Percentiles rank a stretch among this genome's conserved stretches.
These are phyloP conservation scores for Hysterium pulicare DNA, from an alignment of 2,329 filamentous ascomycete genomes.

Conservation along the genomic window DNA sequence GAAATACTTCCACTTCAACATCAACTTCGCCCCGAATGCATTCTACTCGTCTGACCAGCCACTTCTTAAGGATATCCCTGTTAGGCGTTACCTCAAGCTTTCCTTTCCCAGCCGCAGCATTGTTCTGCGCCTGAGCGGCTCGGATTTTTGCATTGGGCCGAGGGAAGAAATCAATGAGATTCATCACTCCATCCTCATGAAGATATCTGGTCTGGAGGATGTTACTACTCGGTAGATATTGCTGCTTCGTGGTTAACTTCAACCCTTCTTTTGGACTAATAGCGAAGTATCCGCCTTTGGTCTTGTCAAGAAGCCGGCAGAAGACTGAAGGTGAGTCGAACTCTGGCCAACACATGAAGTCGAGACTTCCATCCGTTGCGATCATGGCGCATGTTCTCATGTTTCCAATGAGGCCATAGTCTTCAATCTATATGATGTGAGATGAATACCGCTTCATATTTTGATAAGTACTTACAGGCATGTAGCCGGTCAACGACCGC, in stretches of 20 bases:
- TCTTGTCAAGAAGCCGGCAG: constrained; percentile 69
- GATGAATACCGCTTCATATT: not conserved
- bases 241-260: constrained; percentile 68
- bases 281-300: constrained; percentile 71
- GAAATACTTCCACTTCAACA: constrained; percentile 68
- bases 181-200: constrained; percentile 70
- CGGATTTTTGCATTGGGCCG: constrained; percentile 58
- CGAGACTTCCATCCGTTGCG: constrained; percentile 69
- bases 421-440: constrained; percentile 54
- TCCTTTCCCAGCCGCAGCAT: constrained; percentile 16
- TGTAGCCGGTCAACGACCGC: constrained; percentile 24
- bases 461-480: constrained; percentile 15
- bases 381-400: constrained; percentile 77
- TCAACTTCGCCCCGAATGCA: constrained; percentile 66
- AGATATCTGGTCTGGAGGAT: constrained; percentile 76
- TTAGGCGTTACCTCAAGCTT: not conserved
- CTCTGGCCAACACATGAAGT: constrained; percentile 78
- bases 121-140: constrained; percentile 40
- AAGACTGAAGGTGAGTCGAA: constrained; percentile 77
- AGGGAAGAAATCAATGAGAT: constrained; percentile 73
- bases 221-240: constrained; percentile 72
- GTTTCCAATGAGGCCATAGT: constrained; percentile 78
- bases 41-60: constrained; percentile 68
- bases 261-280: constrained; percentile 51
- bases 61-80: constrained; percentile 54